Evolutionary conservation across 371 early-diverging fungal genomes (phyloP).

Genomic region (Mortierella sp.): DNA sequence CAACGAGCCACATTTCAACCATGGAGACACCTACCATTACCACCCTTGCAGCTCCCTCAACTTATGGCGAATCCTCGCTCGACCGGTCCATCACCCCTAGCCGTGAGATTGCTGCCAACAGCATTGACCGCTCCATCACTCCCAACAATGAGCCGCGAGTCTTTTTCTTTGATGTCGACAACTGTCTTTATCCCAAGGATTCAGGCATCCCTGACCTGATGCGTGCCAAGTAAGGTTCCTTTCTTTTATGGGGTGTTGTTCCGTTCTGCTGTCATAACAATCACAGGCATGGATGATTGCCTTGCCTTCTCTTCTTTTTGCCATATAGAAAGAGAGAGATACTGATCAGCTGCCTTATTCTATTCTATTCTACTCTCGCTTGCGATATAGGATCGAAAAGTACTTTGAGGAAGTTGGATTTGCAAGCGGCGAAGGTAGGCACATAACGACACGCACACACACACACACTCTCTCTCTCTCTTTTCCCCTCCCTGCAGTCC

Average conservation of each 20-base stretch:
- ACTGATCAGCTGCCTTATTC: too few species aligned
- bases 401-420: conserved; percentile 33
- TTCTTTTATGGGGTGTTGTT: neutral
- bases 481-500: too few species aligned
- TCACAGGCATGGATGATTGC: neutral
- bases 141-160: conserved; percentile 59
- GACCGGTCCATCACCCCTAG: too few species aligned
- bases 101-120: neutral
- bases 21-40: too few species aligned
- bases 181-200: conserved; percentile 78
- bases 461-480: too few species aligned
- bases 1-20: too few species aligned
- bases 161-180: conserved; percentile 88
- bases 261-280: too few species aligned
- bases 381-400: conserved; percentile 25
- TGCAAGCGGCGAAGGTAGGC: conserved; percentile 20
- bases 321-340: too few species aligned
- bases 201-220: conserved; percentile 71
- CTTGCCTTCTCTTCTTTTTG: neutral
- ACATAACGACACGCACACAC: too few species aligned
- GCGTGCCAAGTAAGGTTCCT: conserved; percentile 62
- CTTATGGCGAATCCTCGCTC: too few species aligned
- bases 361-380: too few species aligned
- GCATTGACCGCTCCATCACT: conserved; percentile 33
- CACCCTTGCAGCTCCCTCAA: too few species aligned